Evolutionary conservation across 1,284 basidiomycete genomes (phyloP).

Genomic region (Pseudozyma flocculosa): DNA sequence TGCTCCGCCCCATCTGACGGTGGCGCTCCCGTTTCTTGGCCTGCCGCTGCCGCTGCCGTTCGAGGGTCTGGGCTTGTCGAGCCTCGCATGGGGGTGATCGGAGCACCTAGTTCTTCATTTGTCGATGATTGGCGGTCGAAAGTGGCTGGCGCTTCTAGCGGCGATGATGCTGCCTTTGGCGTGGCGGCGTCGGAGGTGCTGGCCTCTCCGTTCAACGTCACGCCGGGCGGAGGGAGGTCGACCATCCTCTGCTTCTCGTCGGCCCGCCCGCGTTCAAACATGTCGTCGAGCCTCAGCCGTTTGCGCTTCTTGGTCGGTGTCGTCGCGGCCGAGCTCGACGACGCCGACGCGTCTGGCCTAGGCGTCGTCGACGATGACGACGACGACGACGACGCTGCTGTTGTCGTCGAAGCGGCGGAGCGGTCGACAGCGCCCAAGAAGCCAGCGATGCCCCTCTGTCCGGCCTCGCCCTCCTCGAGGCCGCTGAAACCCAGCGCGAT

Average conservation of each 20-base stretch:
- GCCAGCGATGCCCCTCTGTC: constrained; percentile 81
- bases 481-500: constrained; percentile 79
- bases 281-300: background rate
- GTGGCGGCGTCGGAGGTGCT: background rate
- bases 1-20: no score
- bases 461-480: constrained; percentile 74
- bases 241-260: background rate
- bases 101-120: no score
- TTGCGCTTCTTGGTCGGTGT: background rate
- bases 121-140: no score
- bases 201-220: background rate
- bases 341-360: constrained; percentile 5
- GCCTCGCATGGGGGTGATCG: no score
- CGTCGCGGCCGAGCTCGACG: constrained; percentile 1
- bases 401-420: background rate
- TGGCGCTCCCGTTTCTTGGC: no score
- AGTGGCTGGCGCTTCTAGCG: no score
- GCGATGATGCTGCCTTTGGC: background rate
- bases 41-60: no score
- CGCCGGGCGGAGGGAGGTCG: background rate
- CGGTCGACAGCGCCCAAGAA: constrained; percentile 65
- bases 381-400: constrained; percentile 7
- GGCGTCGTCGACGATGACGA: background rate
- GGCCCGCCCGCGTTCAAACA: background rate
- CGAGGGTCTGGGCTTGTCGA: no score